phyloP scores from a whole-genome alignment of 495 filamentous ascomycete genomes.

The Tuber umbilicatum region DNA sequence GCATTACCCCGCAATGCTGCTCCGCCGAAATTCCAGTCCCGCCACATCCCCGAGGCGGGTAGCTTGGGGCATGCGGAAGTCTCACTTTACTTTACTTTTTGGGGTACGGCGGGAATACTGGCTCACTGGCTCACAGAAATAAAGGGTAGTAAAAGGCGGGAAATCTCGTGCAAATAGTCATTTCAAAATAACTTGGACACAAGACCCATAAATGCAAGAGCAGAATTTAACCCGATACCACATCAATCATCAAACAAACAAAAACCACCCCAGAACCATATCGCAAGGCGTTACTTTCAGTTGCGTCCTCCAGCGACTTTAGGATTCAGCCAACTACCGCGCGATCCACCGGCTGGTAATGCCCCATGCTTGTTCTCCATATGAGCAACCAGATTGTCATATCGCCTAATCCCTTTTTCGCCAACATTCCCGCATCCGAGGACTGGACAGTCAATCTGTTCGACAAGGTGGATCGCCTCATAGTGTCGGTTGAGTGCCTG shows the following conservation, averaged over 20 bases:
- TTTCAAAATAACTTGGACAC: not conserved
- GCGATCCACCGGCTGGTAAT: not conserved
- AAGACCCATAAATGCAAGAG: too few relatives aligned
- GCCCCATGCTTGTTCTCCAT: not conserved
- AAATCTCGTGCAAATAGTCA: not conserved
- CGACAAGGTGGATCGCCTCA: not conserved
- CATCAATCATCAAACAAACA: not conserved
- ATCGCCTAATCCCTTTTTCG: not conserved
- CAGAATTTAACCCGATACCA: not conserved
- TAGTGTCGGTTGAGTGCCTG: not conserved
- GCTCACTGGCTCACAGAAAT: not conserved
- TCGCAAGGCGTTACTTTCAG: not conserved
- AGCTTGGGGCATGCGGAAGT: too few relatives aligned
- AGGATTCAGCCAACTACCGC: not conserved
- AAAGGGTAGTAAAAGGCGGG: not conserved
- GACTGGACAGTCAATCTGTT: not conserved
- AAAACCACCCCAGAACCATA: not conserved
- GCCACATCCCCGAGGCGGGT: not conserved
- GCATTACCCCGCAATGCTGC: not conserved
- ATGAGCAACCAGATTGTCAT: conserved; percentile 11
- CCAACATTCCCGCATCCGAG: not conserved
- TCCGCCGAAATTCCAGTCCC: not conserved
- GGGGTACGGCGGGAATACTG: not conserved
- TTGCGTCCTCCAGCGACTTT: not conserved
- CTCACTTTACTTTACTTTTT: not conserved